A percentile compares a stretch with the other conserved stretches of the same genome.
Evolutionary conservation across 176 grass and related monocot genomes (phyloP).

Genomic region (Oryza officinalis): DNA sequence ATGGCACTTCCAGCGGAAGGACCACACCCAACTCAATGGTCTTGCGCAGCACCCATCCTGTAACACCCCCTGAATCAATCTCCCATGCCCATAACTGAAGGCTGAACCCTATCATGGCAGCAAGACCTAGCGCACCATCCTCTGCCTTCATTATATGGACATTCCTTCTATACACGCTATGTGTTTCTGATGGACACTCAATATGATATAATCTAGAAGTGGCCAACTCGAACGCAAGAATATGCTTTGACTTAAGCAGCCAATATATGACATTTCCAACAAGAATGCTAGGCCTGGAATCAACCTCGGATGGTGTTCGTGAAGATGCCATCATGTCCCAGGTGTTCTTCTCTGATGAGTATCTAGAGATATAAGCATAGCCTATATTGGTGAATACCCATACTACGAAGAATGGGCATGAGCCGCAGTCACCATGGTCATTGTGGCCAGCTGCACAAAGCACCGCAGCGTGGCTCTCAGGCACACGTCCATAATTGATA

Average conservation of each 20-base stretch:
- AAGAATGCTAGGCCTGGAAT: conserved; percentile 43
- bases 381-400: conserved; percentile 28
- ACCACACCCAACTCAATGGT: conserved; percentile 21
- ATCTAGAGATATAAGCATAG: conserved; percentile 29
- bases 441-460: conserved; percentile 25
- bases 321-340: conserved; percentile 17
- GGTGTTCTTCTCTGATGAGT: conserved; percentile 25
- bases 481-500: conserved; percentile 34
- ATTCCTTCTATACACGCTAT: conserved; percentile 38
- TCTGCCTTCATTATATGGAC: conserved; percentile 44
- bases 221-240: conserved; percentile 29
- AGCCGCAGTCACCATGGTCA: conserved; percentile 16
- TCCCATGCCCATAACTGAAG: conserved; percentile 27
- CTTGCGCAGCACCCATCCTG: conserved; percentile 26
- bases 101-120: conserved; percentile 24
- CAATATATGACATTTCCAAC: conserved; percentile 32
- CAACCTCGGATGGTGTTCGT: conserved; percentile 27
- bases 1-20: not conserved
- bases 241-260: conserved; percentile 38
- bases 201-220: conserved; percentile 29
- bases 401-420: conserved; percentile 28
- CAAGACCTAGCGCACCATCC: conserved; percentile 34
- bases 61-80: conserved; percentile 4
- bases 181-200: conserved; percentile 39
- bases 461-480: conserved; percentile 28